Evolutionary conservation across 78 protist genomes (phyloP).

Genomic region (Pelomyxa schiedti): DNA sequence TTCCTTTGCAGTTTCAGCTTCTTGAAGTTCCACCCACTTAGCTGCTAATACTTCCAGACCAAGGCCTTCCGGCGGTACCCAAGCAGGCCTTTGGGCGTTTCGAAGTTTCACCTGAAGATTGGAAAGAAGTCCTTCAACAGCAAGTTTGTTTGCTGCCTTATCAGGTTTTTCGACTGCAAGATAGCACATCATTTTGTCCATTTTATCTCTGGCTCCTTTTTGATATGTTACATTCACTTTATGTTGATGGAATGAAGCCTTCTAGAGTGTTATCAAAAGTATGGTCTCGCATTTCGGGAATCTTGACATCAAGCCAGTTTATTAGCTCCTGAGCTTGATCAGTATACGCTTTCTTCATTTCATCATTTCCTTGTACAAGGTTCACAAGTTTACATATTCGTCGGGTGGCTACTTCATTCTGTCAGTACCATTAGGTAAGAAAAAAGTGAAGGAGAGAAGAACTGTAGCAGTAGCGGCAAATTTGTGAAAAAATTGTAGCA

Average conservation of each 20-base stretch:
- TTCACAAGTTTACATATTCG: constrained; percentile 41
- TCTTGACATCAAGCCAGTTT: constrained; percentile 13
- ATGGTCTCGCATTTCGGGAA: constrained; percentile 1
- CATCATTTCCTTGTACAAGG: constrained; percentile 34
- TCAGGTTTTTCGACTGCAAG: constrained; percentile 43
- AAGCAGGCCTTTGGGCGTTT: constrained; percentile 40
- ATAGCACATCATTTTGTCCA: constrained; percentile 6
- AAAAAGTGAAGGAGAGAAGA: no score
- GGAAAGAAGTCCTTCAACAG: constrained; percentile 40
- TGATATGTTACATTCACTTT: no score
- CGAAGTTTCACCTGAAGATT: constrained; percentile 39
- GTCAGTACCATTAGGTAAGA: constrained; percentile 19
- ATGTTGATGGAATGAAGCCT: no score
- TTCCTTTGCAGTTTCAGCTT: constrained; percentile 33
- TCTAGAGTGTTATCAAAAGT: constrained; percentile 47
- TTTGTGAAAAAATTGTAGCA: background rate
- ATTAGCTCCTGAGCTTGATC: constrained; percentile 26
- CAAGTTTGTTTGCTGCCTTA: constrained; percentile 29
- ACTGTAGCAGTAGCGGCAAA: constrained; percentile 1
- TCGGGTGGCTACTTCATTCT: constrained; percentile 36
- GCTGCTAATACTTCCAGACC: constrained; percentile 29
- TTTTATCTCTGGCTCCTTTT: constrained; percentile 17
- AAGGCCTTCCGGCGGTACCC: constrained; percentile 31
- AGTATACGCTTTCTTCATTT: constrained; percentile 27
- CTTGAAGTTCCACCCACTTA: constrained; percentile 18